Base-by-base conservation (phyloP, 306 rosid genomes). In the Citrullus colocynthis region DNA sequence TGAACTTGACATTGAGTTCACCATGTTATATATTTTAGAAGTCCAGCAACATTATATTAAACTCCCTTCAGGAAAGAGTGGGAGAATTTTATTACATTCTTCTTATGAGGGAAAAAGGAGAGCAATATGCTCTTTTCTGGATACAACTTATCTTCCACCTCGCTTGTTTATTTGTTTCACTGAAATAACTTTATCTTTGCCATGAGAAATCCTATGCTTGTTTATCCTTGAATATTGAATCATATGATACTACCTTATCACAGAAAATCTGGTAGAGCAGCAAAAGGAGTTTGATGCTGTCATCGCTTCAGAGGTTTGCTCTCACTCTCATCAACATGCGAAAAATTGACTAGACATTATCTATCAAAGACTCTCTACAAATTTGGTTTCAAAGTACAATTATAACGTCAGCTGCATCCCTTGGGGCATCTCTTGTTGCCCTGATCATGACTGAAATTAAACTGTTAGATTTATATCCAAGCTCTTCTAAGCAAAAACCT, bases 241-340 rank as follows among this genome's bases (percentile, higher is more conserved):
- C 48, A 18, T 60, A 45, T 39, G 4, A 70, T 32, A 36, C 55
- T 44, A 61, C 20, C 17, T 56, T 45, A n/a, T 34, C 44, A 32
- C 96, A 94, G 98, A 94, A 85, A 91, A 86, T 78, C 84, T 94
- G 54, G 98, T 90, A 18, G 96, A 91, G 83, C 93, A 90, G 85
- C 90, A 88, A 59, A 90, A 84, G 64, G 81, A 77, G 80, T 95
- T 92, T 72, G 99, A 95, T 79, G 97, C 93, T 14, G 97, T 92
- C 79, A 84, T 92, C 86, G 82, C 99, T 70, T 80, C 88, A 80
- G 99, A 95, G 97, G 97, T 94, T 83, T 52, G 78, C 65, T 69
- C 87, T 39, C 60, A 37, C 80, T 65, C 57, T 30, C 84, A 37
- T 21, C n/a, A 11, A n/a, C 52, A 30, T 20, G 45, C 20, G 6